Percentiles rank a stretch among this genome's conserved stretches.
These are phyloP conservation scores for Colletotrichum sp. DNA, from an alignment of 2,329 filamentous ascomycete species.

Conservation along the genomic window DNA sequence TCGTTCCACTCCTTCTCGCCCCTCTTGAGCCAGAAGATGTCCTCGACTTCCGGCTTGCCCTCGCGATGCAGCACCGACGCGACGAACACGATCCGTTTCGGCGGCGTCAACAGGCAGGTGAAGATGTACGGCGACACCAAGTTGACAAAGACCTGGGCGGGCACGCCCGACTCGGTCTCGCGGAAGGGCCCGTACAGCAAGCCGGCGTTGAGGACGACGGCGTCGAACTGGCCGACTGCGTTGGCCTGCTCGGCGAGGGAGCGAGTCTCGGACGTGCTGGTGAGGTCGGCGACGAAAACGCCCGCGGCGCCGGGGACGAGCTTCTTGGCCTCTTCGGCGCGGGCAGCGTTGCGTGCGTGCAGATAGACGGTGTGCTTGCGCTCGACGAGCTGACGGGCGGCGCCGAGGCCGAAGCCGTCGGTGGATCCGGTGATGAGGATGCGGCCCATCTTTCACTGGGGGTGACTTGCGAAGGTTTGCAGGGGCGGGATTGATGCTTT, in stretches of 20 bases:
- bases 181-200: constrained; percentile 22
- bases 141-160: constrained; percentile 26
- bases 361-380: constrained; percentile 26
- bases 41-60: constrained; percentile 17
- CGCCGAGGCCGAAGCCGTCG: constrained; percentile 27
- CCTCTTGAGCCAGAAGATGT: constrained; percentile 26
- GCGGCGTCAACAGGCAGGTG: constrained; percentile 21
- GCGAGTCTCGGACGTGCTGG: constrained; percentile 23
- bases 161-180: constrained; percentile 23
- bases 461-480: neutral
- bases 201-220: constrained; percentile 25
- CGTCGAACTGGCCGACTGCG: constrained; percentile 24
- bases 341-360: constrained; percentile 24
- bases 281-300: constrained; percentile 25
- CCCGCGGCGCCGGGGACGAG: constrained; percentile 22
- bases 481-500: neutral
- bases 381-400: constrained; percentile 26
- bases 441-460: constrained; percentile 21
- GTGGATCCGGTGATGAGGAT: constrained; percentile 29
- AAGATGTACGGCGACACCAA: constrained; percentile 27
- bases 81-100: constrained; percentile 24
- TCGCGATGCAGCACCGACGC: constrained; percentile 24
- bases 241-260: constrained; percentile 27
- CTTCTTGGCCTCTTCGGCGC: constrained; percentile 22
- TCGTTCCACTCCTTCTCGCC: constrained; percentile 23